phyloP scores from a whole-genome alignment of 1,284 basidiomycete species.

The Phellinidium pouzarii region DNA sequence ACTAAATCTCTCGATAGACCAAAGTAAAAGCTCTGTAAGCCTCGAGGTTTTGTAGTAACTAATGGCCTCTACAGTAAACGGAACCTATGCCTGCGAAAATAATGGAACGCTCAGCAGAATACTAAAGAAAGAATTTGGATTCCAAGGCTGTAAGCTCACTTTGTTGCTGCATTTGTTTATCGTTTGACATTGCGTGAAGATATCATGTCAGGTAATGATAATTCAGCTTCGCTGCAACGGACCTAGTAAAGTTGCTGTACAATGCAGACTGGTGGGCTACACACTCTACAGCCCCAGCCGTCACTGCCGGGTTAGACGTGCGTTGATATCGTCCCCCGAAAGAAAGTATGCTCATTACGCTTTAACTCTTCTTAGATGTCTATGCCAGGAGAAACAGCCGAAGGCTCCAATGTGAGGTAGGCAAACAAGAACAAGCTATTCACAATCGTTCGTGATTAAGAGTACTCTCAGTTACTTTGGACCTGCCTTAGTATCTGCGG shows the following conservation, averaged over 20 bases:
- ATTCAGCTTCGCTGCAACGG: background rate
- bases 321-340: constrained; percentile 11
- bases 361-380: constrained; percentile 29
- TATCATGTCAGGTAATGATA: constrained; percentile 14
- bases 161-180: background rate
- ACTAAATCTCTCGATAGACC: constrained; percentile 12
- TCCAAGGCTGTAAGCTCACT: constrained; percentile 41
- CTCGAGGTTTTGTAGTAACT: background rate
- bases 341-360: background rate
- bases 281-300: constrained; percentile 27
- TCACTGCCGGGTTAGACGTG: constrained; percentile 43
- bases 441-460: background rate
- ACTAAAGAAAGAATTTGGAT: constrained; percentile 53
- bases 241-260: constrained; percentile 21
- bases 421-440: background rate
- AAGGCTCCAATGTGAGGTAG: constrained; percentile 20
- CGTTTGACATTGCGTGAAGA: constrained; percentile 1
- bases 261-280: constrained; percentile 41
- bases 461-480: constrained; percentile 37
- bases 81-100: constrained; percentile 50
- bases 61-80: constrained; percentile 32
- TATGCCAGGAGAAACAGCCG: constrained; percentile 61
- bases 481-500: constrained; percentile 40
- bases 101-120: constrained; percentile 46
- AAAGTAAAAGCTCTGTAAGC: constrained; percentile 10